Conservation (phyloP, 1,284 basidiomycete species). For the Schizophyllum commune region DNA sequence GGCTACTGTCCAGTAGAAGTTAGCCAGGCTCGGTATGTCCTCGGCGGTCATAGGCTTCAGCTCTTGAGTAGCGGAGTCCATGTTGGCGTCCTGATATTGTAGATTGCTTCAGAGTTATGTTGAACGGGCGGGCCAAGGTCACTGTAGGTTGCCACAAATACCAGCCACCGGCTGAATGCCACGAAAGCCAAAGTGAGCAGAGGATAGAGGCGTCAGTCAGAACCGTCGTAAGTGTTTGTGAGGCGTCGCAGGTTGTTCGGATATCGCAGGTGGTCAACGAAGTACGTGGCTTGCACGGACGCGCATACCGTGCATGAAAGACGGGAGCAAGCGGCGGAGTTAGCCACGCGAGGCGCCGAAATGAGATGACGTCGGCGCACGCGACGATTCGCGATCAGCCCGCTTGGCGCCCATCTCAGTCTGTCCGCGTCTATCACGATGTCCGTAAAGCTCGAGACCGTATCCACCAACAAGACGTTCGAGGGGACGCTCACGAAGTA, state of each 20-base stretch:
- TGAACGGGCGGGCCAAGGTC: too few species aligned
- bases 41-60: neutral
- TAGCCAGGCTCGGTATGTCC: neutral
- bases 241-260: too few species aligned
- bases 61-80: neutral
- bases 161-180: too few species aligned
- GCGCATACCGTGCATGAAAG: neutral
- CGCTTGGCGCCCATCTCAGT: slow-evolving; percentile 2
- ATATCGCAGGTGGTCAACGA: too few species aligned
- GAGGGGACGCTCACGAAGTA: slow-evolving; percentile 81
- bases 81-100: neutral
- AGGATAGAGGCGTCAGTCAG: too few species aligned
- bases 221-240: too few species aligned
- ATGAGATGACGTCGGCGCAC: neutral
- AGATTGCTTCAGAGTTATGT: too few species aligned
- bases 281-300: too few species aligned
- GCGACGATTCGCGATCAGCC: neutral
- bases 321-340: neutral
- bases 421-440: slow-evolving; percentile 12
- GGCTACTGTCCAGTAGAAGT: neutral
- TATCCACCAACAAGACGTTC: slow-evolving; percentile 76
- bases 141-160: too few species aligned
- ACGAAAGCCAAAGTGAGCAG: too few species aligned
- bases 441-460: slow-evolving; percentile 40
- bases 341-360: neutral